Percentiles rank a stretch among this genome's conserved stretches.
phyloP scores from a whole-genome alignment of 2,329 filamentous ascomycete genomes.

The Phialophora expanda region DNA sequence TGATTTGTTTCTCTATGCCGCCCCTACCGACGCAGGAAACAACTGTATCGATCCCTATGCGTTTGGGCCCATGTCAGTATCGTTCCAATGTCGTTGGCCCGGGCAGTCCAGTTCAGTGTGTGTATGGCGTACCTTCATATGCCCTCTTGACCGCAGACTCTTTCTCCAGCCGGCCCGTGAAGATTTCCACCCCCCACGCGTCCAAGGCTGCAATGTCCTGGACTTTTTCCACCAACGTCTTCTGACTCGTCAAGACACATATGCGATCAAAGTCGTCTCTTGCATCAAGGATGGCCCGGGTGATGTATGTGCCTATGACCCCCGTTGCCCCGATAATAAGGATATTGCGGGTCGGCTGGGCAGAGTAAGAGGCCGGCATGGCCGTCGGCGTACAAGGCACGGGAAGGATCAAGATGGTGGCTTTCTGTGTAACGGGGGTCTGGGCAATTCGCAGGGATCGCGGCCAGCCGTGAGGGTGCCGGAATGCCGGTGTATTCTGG shows the following conservation, averaged over 20 bases:
- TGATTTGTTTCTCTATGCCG: constrained; percentile 65
- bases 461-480: background rate
- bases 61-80: background rate
- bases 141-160: constrained; percentile 61
- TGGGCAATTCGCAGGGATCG: background rate
- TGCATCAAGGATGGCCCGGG: constrained; percentile 53
- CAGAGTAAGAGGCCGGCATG: constrained; percentile 34
- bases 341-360: constrained; percentile 48
- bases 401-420: constrained; percentile 16
- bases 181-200: constrained; percentile 57
- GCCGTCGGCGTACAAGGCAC: constrained; percentile 15
- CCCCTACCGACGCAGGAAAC: constrained; percentile 68
- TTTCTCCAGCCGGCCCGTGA: constrained; percentile 61
- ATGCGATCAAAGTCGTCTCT: constrained; percentile 57
- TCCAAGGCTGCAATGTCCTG: constrained; percentile 56
- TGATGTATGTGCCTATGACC: constrained; percentile 59
- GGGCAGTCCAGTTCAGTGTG: background rate
- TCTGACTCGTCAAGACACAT: constrained; percentile 62
- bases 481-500: background rate
- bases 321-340: constrained; percentile 62
- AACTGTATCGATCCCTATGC: constrained; percentile 63
- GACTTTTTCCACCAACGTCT: constrained; percentile 58
- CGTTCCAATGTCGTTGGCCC: background rate
- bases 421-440: constrained; percentile 12
- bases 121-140: constrained; percentile 52